Percentiles rank a stretch among this genome's conserved stretches.
phyloP scores from a whole-genome alignment of 495 filamentous ascomycete genomes.

The Polyplosphaeria fusca region DNA sequence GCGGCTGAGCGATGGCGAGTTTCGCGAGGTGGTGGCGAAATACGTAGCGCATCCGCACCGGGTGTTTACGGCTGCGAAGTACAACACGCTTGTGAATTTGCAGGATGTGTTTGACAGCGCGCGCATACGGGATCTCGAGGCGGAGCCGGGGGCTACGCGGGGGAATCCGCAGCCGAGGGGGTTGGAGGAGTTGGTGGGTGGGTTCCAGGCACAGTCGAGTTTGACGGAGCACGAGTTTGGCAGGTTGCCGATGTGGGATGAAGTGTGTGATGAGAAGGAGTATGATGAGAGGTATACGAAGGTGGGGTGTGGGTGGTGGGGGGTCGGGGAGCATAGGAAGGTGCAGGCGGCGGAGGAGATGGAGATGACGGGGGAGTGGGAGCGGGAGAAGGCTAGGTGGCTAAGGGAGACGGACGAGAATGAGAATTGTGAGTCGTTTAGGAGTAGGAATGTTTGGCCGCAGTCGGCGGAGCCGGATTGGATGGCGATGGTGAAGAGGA shows the following conservation, averaged over 20 bases:
- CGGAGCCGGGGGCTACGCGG: too few species aligned
- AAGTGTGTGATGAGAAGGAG: background rate
- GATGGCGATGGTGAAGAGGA: too few species aligned
- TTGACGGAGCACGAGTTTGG: too few species aligned
- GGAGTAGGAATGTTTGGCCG: too few species aligned
- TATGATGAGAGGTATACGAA: background rate
- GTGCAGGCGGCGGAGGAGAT: background rate
- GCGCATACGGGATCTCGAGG: too few species aligned
- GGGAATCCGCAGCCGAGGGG: too few species aligned
- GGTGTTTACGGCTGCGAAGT: background rate
- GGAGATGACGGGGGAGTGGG: background rate
- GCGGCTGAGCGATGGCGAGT: background rate
- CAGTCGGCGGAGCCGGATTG: too few species aligned
- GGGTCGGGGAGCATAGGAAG: background rate
- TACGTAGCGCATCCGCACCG: background rate
- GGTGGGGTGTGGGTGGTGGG: background rate
- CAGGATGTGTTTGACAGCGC: background rate
- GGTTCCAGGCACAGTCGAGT: too few species aligned
- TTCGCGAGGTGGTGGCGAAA: background rate
- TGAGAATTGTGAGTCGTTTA: too few species aligned
- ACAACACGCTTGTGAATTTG: background rate
- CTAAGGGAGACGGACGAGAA: too few species aligned
- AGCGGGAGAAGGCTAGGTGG: too few species aligned
- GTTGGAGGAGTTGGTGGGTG: too few species aligned
- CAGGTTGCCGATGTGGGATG: background rate